These are phyloP conservation scores for Dactylellina drechsleri DNA, from an alignment of 2,329 filamentous ascomycete genomes.

Conservation along the genomic window DNA sequence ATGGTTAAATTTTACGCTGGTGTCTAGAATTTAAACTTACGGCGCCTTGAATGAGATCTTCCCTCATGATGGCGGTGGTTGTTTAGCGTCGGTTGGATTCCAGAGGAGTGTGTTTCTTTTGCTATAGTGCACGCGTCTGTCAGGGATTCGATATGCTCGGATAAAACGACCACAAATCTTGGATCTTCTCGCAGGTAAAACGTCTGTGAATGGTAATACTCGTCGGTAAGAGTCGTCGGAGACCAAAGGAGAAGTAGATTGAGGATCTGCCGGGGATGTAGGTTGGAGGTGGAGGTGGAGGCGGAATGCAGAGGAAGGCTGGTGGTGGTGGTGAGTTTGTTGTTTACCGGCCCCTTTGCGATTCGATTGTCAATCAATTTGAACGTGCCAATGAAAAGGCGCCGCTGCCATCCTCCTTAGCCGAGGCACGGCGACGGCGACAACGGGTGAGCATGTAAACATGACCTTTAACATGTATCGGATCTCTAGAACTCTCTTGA, in stretches of 20 bases:
- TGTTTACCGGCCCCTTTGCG: conserved; percentile 55
- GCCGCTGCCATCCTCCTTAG: conserved; percentile 8
- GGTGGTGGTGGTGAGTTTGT: conserved; percentile 28
- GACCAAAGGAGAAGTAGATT: conserved; percentile 16
- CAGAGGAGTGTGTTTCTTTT: neutral
- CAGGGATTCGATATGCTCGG: conserved; percentile 10
- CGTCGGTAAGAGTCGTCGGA: conserved; percentile 1
- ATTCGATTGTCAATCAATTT: conserved; percentile 9
- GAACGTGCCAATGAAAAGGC: conserved; percentile 40
- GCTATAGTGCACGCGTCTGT: conserved; percentile 36
- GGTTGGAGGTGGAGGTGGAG: conserved; percentile 26
- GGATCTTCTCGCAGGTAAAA: conserved; percentile 14
- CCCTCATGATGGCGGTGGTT: conserved; percentile 43
- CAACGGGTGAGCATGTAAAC: conserved; percentile 7
- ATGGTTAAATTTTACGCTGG: neutral
- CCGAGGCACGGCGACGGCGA: conserved; percentile 48
- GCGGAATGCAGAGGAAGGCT: conserved; percentile 20
- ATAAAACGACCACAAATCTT: neutral
- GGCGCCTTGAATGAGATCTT: conserved; percentile 53
- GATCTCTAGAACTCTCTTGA: too few species aligned
- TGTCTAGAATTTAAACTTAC: conserved; percentile 16
- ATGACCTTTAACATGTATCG: neutral
- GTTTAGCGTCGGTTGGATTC: conserved; percentile 12
- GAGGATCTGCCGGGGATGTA: conserved; percentile 13
- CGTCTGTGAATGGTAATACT: conserved; percentile 18